phyloP scores from a whole-genome alignment of 345 rosid species.

The Gynandropsis gynandra region DNA sequence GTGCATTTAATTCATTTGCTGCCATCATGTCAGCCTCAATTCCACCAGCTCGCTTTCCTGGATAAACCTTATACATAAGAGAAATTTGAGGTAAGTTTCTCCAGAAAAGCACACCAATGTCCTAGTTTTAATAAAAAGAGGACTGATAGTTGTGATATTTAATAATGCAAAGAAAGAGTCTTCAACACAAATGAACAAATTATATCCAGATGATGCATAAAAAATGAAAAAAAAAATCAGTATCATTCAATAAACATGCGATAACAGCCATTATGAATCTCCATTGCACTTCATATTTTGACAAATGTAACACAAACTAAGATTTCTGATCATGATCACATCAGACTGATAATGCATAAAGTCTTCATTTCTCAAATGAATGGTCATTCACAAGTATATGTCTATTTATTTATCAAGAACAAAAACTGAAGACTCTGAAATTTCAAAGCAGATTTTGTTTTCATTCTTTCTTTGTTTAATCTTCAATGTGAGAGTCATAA shows the following conservation, averaged over 20 bases:
- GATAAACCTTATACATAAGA: conserved; percentile 63
- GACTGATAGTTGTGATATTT: too few species aligned
- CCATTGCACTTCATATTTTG: too few species aligned
- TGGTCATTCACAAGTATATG: too few species aligned
- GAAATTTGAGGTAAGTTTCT: neutral
- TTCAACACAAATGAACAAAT: neutral
- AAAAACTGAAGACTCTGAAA: neutral
- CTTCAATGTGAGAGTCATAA: too few species aligned
- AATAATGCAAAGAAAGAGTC: neutral
- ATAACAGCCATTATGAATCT: too few species aligned
- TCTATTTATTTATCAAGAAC: too few species aligned
- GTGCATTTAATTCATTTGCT: conserved; percentile 83
- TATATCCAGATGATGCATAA: neutral
- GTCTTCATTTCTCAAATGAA: neutral
- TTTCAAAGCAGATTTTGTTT: too few species aligned
- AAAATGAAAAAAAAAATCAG: too few species aligned
- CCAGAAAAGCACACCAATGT: neutral
- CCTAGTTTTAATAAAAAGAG: conserved; percentile 2
- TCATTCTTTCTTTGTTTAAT: too few species aligned
- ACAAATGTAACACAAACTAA: too few species aligned
- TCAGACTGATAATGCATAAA: conserved; percentile 7
- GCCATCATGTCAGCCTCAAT: conserved; percentile 96
- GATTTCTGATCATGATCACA: too few species aligned
- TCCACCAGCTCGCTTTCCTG: conserved; percentile 75
- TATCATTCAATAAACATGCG: too few species aligned